Base-by-base conservation (phyloP, 164 flowering plant species). In the Taxillus chinensis region DNA sequence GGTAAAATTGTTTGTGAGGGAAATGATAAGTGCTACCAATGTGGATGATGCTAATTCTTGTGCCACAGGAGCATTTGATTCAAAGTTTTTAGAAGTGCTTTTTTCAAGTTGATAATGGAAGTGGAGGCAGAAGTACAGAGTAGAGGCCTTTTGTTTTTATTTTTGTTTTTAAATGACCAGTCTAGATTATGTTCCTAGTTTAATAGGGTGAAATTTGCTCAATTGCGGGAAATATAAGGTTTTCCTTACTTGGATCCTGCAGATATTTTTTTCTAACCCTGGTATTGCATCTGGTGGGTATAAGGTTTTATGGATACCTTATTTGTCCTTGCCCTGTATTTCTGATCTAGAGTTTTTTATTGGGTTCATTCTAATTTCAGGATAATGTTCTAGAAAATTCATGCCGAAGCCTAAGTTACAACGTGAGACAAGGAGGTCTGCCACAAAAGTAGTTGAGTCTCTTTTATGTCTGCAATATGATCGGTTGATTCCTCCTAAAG, bases 401-500 rank as follows among this genome's bases (percentile, higher is more conserved):
- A 46, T 57, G 61, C 74, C 77, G 41, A 69, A 67, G 66, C 74
- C 73, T 7, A 67, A 70, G 41, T 37, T 56, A 45, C 72, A 64
- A 45, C 46, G n/a, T 14, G 57, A 62, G 5, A 56, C 51, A 3
- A 48, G 7, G 12, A 48, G 7, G 12, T 11, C 51, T 48, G 12
- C 7, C 13, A 8, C 51, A 5, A 11, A 48, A 7, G 13, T 13
- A 48, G 7, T 48, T 11, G 13, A 48, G 11, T 48, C 7, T 48
- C 12, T 5, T 6, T 48, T 13, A 48, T 48, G 7, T 48, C 51
- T 11, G 51, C 51, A 48, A 3, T 8, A 48, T 48, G 3, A 8
- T 11, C 51, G 11, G 51, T 11, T 48, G 13, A 13, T 48, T 48
- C 51, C 51, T 5, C 51, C 13, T 48, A 11, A 48, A 5, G 7